These are phyloP conservation scores for Diaporthe ampelina DNA, from an alignment of 2,329 filamentous ascomycete species.

Conservation along the genomic window DNA sequence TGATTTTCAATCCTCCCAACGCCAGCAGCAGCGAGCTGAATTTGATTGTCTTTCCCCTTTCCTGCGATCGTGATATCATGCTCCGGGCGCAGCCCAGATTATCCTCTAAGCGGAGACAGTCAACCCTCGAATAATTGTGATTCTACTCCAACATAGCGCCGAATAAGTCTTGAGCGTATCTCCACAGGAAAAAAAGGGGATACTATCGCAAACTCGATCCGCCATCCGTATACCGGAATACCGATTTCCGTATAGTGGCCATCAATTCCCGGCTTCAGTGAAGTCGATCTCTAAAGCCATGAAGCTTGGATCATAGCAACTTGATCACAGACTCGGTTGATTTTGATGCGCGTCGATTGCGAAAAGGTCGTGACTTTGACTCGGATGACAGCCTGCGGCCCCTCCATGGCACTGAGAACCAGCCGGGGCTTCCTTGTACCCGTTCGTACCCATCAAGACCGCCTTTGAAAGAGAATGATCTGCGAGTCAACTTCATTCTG, in stretches of 20 bases:
- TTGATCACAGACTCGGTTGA: constrained; percentile 7
- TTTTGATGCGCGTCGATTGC: background rate
- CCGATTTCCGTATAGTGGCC: background rate
- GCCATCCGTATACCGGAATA: background rate
- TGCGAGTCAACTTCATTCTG: constrained; percentile 2
- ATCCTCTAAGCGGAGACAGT: too few species aligned
- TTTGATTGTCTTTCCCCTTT: background rate
- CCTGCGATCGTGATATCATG: background rate
- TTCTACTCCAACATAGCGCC: background rate
- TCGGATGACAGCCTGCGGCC: background rate
- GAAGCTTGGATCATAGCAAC: background rate
- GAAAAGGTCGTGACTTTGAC: background rate
- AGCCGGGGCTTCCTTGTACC: constrained; percentile 15
- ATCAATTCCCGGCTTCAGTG: background rate
- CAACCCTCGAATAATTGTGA: too few species aligned
- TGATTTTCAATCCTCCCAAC: background rate
- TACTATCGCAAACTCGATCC: background rate
- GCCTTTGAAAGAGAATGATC: constrained; percentile 20
- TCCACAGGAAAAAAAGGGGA: background rate
- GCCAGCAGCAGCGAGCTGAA: background rate
- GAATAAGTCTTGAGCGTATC: background rate
- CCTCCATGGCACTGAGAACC: constrained; percentile 17
- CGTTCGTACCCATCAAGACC: background rate
- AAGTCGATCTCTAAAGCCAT: background rate
- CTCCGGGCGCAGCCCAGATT: background rate